phyloP scores from a whole-genome alignment of 1,284 basidiomycete genomes.

The Sphaerobolus stellatus region DNA sequence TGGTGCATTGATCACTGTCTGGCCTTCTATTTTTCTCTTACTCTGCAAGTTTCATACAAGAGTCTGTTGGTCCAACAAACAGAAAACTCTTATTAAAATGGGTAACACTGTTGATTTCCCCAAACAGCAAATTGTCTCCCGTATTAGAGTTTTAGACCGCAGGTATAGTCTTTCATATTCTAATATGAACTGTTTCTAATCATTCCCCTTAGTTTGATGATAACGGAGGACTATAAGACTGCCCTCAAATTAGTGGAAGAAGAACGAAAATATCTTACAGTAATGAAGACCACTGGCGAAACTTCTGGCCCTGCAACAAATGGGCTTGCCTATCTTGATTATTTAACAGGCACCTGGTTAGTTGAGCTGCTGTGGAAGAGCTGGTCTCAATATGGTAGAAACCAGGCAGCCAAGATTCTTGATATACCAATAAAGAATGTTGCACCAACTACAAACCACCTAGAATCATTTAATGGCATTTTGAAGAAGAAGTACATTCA shows the following conservation, averaged over 20 bases:
- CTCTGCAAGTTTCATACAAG: conserved; percentile 39
- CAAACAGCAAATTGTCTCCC: conserved; percentile 3
- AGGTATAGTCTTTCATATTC: not conserved
- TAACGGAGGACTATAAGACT: conserved; percentile 2
- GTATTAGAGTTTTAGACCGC: not conserved
- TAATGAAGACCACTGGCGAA: no score
- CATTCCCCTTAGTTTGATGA: not conserved
- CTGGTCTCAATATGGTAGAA: conserved; percentile 31
- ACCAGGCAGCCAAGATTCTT: conserved; percentile 25
- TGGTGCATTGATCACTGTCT: conserved; percentile 29
- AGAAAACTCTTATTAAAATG: conserved; percentile 13
- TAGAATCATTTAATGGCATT: conserved; percentile 39
- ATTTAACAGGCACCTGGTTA: conserved; percentile 22
- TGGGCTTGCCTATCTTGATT: conserved; percentile 13
- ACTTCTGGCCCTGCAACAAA: conserved; percentile 2
- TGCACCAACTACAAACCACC: conserved; percentile 41
- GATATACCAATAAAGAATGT: conserved; percentile 26
- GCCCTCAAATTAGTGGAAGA: conserved; percentile 3
- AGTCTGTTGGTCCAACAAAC: conserved; percentile 37
- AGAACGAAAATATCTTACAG: conserved; percentile 5
- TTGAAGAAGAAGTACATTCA: conserved; percentile 33
- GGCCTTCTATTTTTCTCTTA: conserved; percentile 30
- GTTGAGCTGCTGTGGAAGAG: conserved; percentile 23
- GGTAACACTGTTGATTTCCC: not conserved
- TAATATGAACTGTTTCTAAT: not conserved